Evolutionary conservation across 495 filamentous ascomycete genomes (phyloP).

Genomic region (Hyaloscypha hepaticicola): DNA sequence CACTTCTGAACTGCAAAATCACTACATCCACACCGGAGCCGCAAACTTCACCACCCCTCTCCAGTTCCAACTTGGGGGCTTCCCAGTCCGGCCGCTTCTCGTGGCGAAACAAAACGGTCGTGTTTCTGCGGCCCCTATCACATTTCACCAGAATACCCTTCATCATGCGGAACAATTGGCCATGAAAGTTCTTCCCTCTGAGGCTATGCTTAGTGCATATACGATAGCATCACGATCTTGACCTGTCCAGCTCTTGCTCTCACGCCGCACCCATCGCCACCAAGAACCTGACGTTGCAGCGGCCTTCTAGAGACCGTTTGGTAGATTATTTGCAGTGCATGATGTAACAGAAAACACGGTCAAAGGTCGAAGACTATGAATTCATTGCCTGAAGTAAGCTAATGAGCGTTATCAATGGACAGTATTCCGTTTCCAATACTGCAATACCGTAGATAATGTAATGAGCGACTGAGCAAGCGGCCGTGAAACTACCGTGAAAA

Average conservation of each 20-base stretch:
- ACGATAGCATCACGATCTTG: neutral
- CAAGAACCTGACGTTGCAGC: neutral
- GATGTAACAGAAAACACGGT: neutral
- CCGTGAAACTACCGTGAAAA: neutral
- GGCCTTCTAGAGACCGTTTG: neutral
- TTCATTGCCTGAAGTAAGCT: neutral
- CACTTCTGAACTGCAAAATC: neutral
- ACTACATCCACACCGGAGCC: neutral
- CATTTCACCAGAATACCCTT: slow-evolving; percentile 2
- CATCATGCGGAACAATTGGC: slow-evolving; percentile 17
- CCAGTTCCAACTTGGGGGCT: neutral
- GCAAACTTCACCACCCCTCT: neutral
- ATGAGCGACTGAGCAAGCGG: neutral
- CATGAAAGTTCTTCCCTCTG: neutral
- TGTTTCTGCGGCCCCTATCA: slow-evolving; percentile 17
- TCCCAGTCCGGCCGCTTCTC: neutral
- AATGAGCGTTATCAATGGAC: neutral
- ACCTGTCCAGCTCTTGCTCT: neutral
- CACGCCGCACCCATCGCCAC: neutral
- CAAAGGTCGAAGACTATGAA: neutral
- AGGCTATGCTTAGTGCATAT: slow-evolving; percentile 17
- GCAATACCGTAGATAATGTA: neutral
- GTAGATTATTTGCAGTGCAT: slow-evolving; percentile 1
- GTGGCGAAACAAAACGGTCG: slow-evolving; percentile 14
- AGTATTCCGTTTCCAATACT: neutral